phyloP scores from a whole-genome alignment of 257 asterid genomes.

The Solanum megistacrolobum region DNA sequence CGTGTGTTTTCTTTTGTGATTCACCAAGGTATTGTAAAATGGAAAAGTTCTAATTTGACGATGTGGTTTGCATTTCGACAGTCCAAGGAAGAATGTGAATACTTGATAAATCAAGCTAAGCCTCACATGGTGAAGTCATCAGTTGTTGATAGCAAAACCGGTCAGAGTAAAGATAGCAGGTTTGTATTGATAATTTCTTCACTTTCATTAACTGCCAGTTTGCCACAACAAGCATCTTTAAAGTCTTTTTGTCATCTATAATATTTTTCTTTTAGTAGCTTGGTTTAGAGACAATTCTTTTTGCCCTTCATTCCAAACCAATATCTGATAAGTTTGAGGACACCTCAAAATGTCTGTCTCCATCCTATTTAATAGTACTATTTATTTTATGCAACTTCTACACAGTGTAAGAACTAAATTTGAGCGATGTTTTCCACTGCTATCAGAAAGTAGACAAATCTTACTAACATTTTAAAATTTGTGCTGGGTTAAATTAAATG shows the following conservation, averaged over 20 bases:
- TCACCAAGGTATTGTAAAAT: background rate
- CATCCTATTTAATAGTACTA: background rate
- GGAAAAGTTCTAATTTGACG: background rate
- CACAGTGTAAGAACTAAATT: background rate
- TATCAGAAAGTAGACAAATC: background rate
- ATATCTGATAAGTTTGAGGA: background rate
- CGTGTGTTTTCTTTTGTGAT: background rate
- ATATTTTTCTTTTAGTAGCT: background rate
- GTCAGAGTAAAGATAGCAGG: constrained; percentile 76
- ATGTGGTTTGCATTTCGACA: constrained; percentile 14
- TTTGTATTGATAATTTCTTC: constrained; percentile 12
- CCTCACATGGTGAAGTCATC: constrained; percentile 67
- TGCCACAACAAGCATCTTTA: background rate
- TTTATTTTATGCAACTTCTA: background rate
- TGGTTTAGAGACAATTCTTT: background rate
- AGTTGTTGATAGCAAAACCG: constrained; percentile 68
- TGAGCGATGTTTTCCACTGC: background rate
- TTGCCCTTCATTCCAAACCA: background rate
- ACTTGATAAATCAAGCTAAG: constrained; percentile 55
- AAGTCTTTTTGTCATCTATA: background rate
- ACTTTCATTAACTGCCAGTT: background rate
- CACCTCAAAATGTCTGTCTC: background rate
- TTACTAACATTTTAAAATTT: background rate
- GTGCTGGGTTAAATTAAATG: background rate
- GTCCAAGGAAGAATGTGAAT: constrained; percentile 82